phyloP scores from a whole-genome alignment of 2,329 filamentous ascomycete species.

The Metarhizium anisopliae region DNA sequence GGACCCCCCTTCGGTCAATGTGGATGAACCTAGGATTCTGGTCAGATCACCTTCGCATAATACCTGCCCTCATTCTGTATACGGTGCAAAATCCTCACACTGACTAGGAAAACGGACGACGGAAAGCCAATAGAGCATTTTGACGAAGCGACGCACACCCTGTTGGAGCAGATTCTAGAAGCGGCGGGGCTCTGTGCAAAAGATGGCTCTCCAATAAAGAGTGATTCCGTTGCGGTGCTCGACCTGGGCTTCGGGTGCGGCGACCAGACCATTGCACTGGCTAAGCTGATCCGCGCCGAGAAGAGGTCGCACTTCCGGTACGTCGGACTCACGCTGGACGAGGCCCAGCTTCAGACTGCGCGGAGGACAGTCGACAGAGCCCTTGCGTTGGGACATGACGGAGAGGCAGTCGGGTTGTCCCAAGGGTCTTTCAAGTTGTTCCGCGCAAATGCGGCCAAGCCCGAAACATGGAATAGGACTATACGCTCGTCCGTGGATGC shows the following conservation, averaged over 20 bases:
- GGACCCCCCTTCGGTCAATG: slow-evolving; percentile 38
- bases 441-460: slow-evolving; percentile 39
- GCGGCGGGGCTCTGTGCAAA: slow-evolving; percentile 29
- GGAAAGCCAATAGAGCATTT: slow-evolving; percentile 26
- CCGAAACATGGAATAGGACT: slow-evolving; percentile 28
- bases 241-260: slow-evolving; percentile 53
- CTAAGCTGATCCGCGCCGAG: slow-evolving; percentile 14
- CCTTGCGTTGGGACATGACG: slow-evolving; percentile 9
- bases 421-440: slow-evolving; percentile 27
- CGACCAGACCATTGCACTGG: slow-evolving; percentile 43
- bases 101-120: slow-evolving; percentile 20
- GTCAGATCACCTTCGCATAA: slow-evolving; percentile 24
- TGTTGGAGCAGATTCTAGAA: slow-evolving; percentile 37
- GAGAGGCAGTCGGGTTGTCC: not conserved
- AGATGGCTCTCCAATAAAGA: not conserved
- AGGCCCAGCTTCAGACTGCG: slow-evolving; percentile 31
- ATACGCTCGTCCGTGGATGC: slow-evolving; percentile 16
- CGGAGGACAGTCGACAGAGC: slow-evolving; percentile 20
- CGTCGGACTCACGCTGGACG: slow-evolving; percentile 43
- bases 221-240: slow-evolving; percentile 26
- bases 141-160: slow-evolving; percentile 36
- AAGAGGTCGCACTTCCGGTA: slow-evolving; percentile 30
- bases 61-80: not conserved
- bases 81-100: not conserved
- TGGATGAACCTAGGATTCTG: slow-evolving; percentile 59